phyloP scores from a whole-genome alignment of 2,329 filamentous ascomycete species.

The Penicillium sp. region DNA sequence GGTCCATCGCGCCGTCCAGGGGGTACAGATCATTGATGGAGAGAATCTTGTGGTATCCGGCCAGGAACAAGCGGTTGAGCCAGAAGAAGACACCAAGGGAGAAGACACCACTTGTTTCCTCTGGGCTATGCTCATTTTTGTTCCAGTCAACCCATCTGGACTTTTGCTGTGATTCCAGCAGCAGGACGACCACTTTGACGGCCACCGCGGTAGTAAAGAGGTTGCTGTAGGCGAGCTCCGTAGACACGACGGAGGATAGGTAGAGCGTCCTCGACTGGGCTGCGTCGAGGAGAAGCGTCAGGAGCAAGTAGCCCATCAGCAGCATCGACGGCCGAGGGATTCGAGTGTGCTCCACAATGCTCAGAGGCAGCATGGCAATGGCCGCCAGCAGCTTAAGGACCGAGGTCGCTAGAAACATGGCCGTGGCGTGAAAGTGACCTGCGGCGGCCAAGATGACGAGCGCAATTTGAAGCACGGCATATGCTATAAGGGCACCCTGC shows the following conservation, averaged over 20 bases:
- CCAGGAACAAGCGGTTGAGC: slow-evolving; percentile 39
- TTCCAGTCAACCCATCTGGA: slow-evolving; percentile 31
- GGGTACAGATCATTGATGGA: slow-evolving; percentile 34
- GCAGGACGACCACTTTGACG: slow-evolving; percentile 6
- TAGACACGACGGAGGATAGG: slow-evolving; percentile 7
- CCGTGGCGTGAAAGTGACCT: slow-evolving; percentile 15
- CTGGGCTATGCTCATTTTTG: slow-evolving; percentile 34
- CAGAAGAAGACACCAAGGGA: slow-evolving; percentile 42
- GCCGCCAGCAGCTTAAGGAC: slow-evolving; percentile 34
- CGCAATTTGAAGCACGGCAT: slow-evolving; percentile 4
- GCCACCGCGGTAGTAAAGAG: slow-evolving; percentile 20
- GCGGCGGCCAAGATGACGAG: slow-evolving; percentile 31
- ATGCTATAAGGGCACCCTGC: too few species aligned
- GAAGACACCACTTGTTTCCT: slow-evolving; percentile 40
- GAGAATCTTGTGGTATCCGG: slow-evolving; percentile 36
- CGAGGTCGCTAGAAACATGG: slow-evolving; percentile 37
- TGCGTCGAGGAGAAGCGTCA: slow-evolving; percentile 47
- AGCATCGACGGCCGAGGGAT: slow-evolving; percentile 46
- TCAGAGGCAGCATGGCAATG: slow-evolving; percentile 13
- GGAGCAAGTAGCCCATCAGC: slow-evolving; percentile 46
- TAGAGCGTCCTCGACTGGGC: slow-evolving; percentile 43
- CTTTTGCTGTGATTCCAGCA: slow-evolving; percentile 33
- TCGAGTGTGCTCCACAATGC: slow-evolving; percentile 42
- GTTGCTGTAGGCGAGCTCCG: slow-evolving; percentile 12
- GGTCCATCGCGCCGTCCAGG: too few species aligned